A percentile compares a stretch with the other conserved stretches of the same genome.
Evolutionary conservation across 2,329 filamentous ascomycete genomes (phyloP).

Genomic region (Septoria petroselini): DNA sequence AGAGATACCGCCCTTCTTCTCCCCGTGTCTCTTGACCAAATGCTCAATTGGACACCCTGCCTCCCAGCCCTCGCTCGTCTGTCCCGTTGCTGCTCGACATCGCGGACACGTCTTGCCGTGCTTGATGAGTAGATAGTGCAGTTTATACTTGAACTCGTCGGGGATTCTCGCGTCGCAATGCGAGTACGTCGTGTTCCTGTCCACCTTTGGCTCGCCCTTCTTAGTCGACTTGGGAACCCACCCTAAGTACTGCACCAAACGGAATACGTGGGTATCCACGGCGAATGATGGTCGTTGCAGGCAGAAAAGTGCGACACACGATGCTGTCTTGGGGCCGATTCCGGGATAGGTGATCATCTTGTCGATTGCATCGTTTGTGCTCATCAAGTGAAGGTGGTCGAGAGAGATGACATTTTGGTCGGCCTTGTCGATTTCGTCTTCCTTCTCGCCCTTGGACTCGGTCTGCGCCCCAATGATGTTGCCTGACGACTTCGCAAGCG

Average conservation of each 20-base stretch:
- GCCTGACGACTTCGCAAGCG: conserved; percentile 43
- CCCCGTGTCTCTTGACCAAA: conserved; percentile 56
- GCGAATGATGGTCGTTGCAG: conserved; percentile 62
- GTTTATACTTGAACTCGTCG: conserved; percentile 60
- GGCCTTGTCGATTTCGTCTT: conserved; percentile 56
- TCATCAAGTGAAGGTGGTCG: conserved; percentile 57
- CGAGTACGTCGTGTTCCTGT: conserved; percentile 53
- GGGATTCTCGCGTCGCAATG: conserved; percentile 62
- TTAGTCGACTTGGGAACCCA: conserved; percentile 55
- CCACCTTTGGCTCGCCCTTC: conserved; percentile 46
- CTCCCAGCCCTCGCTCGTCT: conserved; percentile 61
- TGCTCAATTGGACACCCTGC: conserved; percentile 63
- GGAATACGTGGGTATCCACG: conserved; percentile 65
- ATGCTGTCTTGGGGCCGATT: conserved; percentile 64
- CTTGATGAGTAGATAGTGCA: conserved; percentile 60
- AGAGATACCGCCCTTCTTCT: conserved; percentile 47
- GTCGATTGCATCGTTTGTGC: conserved; percentile 56
- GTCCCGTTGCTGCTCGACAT: conserved; percentile 59
- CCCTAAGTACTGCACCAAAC: conserved; percentile 59
- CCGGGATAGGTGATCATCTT: conserved; percentile 59
- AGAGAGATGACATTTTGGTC: conserved; percentile 62
- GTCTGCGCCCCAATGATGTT: conserved; percentile 43
- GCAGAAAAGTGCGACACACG: conserved; percentile 63
- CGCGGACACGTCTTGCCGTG: conserved; percentile 62
- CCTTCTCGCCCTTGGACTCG: conserved; percentile 51